Base-by-base conservation (phyloP, 2,329 filamentous ascomycete genomes). In the Nannizziopsis arthrosporioides region DNA sequence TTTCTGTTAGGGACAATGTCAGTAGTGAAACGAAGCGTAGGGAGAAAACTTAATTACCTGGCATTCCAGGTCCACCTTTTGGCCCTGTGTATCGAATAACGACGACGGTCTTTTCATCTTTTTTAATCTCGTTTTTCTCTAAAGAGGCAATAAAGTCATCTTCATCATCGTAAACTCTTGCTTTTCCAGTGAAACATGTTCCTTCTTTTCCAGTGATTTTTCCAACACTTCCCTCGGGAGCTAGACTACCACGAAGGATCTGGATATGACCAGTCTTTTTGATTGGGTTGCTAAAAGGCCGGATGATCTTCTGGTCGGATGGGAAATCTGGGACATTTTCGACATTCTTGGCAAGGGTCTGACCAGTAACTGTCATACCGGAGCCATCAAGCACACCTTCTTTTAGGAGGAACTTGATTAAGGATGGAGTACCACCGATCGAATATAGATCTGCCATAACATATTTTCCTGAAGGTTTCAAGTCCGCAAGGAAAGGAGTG, bases 151-250 rank as follows among this genome's bases (percentile, higher is more conserved):
- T 79, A 67, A 86, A 84, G 52, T 75, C 71, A 54, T 85, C 80
- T 63, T 86, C 82, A 15, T 72, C 73, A 59, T 86, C 78, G 63
- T 81, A 86, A 56, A 81, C 80, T 55, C 78, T 79, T 2, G 82
- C 82, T 59, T 80, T 83, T 43, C 82, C 82, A 1, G 71, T 76
- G 65, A 86, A 86, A 7, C 68, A 59, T 10, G 76, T 73, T 17
- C 82, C 82, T 66, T 86, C 82, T 64, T 86, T 85, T 38, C 82
- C 82, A 2, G 82, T 86, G 61, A 86, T 86, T 67, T 86, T 86
- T 40, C 81, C 82, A 1, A 86, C 82, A 52, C 73, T 77, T 43
- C 82, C 82, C 48, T 77, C 81, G 0, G 82, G 82, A 2, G 82
- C 81, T 34, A 86, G 72, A 14, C 74, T 79, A 27, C 82, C 82